These are phyloP conservation scores for Talaromyces sp. DNA, from an alignment of 2,329 filamentous ascomycete species.

Conservation along the genomic window DNA sequence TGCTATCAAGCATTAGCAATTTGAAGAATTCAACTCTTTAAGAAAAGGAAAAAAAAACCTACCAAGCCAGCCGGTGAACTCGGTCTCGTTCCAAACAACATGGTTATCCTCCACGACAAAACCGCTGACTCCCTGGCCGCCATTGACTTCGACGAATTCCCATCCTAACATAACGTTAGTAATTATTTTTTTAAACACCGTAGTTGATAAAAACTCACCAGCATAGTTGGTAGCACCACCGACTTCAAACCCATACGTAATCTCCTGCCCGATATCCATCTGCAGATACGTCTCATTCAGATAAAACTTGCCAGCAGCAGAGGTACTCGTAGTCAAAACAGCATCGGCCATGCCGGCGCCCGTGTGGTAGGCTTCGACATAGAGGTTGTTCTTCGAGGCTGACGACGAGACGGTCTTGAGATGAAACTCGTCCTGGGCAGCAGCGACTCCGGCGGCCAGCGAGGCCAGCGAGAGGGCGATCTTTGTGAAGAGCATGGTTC, in stretches of 20 bases:
- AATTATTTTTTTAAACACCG: not conserved
- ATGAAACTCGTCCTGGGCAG: constrained; percentile 25
- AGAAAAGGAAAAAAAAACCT: constrained; percentile 15
- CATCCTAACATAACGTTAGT: constrained; percentile 24
- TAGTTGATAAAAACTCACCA: constrained; percentile 21
- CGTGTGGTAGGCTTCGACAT: constrained; percentile 36
- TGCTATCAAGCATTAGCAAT: constrained; percentile 18
- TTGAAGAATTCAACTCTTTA: not conserved
- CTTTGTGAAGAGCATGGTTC: constrained; percentile 8
- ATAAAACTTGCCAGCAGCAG: constrained; percentile 23
- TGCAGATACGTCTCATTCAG: constrained; percentile 30
- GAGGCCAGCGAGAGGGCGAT: constrained; percentile 19
- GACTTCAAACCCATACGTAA: constrained; percentile 29
- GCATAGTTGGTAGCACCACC: constrained; percentile 27
- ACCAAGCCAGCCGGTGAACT: constrained; percentile 38
- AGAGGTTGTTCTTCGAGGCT: constrained; percentile 31
- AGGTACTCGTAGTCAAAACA: constrained; percentile 23
- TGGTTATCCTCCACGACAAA: constrained; percentile 25
- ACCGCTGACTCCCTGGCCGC: constrained; percentile 23
- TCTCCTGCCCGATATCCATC: constrained; percentile 24
- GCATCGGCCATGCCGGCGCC: constrained; percentile 37
- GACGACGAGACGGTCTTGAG: constrained; percentile 29
- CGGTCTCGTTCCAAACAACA: constrained; percentile 25
- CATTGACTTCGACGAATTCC: constrained; percentile 32
- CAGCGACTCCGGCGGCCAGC: constrained; percentile 23